These are phyloP conservation scores for Colletotrichum neosansevieriae DNA, from an alignment of 2,329 filamentous ascomycete genomes.

Conservation along the genomic window DNA sequence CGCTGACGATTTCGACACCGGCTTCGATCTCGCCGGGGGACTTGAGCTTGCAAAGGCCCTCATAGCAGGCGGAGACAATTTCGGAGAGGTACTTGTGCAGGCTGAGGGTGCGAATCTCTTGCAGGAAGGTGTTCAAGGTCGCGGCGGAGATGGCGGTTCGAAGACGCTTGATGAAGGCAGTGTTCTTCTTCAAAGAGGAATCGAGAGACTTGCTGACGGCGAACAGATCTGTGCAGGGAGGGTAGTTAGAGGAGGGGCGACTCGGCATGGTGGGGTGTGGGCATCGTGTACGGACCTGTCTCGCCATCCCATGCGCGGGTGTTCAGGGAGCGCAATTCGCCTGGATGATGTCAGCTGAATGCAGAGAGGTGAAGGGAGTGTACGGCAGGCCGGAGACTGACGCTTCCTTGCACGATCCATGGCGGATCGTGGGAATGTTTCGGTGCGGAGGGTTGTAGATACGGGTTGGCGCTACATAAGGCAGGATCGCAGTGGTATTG, in stretches of 20 bases:
- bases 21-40: conserved; percentile 91
- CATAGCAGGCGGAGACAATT: conserved; percentile 95
- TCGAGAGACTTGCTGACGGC: conserved; percentile 84
- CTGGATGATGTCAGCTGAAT: conserved; percentile 58
- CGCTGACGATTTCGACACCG: conserved; percentile 92
- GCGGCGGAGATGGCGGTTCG: conserved; percentile 88
- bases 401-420: conserved; percentile 77
- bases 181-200: conserved; percentile 97
- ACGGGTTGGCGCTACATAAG: conserved; percentile 60
- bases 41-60: conserved; percentile 93
- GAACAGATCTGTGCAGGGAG: conserved; percentile 74
- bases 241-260: conserved; percentile 28
- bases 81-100: conserved; percentile 97
- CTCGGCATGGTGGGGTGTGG: conserved; percentile 33
- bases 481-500: conserved; percentile 43
- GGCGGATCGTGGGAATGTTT: conserved; percentile 51
- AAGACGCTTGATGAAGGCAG: conserved; percentile 95
- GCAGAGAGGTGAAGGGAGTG: background rate
- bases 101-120: conserved; percentile 90
- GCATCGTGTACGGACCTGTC: conserved; percentile 69
- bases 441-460: conserved; percentile 46
- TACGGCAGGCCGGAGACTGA: conserved; percentile 51
- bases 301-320: conserved; percentile 90
- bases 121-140: conserved; percentile 84
- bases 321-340: conserved; percentile 92